These are phyloP conservation scores for Cicer judaicum DNA, from an alignment of 306 rosid genomes.

Conservation along the genomic window DNA sequence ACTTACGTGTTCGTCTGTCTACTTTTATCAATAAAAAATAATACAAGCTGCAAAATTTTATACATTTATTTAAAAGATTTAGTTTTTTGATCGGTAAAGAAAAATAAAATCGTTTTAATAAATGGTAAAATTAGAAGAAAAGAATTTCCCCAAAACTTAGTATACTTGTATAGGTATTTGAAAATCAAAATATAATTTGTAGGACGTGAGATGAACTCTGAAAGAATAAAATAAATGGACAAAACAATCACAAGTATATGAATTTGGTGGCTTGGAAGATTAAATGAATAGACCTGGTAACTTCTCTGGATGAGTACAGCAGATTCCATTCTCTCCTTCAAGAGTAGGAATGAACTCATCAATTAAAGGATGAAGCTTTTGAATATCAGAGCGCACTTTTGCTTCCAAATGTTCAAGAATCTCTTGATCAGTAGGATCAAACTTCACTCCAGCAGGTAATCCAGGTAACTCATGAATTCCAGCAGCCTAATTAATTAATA, in stretches of 20 bases:
- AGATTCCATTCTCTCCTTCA: constrained; percentile 82
- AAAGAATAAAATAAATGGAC: background rate
- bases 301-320: constrained; percentile 81
- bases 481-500: constrained; percentile 47
- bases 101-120: no score
- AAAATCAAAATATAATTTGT: background rate
- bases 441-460: constrained; percentile 82
- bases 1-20: no score
- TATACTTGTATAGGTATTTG: no score
- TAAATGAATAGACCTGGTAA: constrained; percentile 60
- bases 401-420: constrained; percentile 80
- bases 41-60: no score
- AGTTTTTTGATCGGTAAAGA: no score
- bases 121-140: no score
- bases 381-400: constrained; percentile 64
- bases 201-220: constrained; percentile 2
- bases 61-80: no score
- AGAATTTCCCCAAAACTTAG: no score
- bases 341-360: constrained; percentile 81
- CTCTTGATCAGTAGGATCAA: constrained; percentile 88
- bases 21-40: no score
- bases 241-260: background rate
- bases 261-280: background rate
- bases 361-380: constrained; percentile 69
- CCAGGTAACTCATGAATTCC: constrained; percentile 78